These are phyloP conservation scores for Aspergillus conjunctus DNA, from an alignment of 495 filamentous ascomycete genomes.

Conservation along the genomic window DNA sequence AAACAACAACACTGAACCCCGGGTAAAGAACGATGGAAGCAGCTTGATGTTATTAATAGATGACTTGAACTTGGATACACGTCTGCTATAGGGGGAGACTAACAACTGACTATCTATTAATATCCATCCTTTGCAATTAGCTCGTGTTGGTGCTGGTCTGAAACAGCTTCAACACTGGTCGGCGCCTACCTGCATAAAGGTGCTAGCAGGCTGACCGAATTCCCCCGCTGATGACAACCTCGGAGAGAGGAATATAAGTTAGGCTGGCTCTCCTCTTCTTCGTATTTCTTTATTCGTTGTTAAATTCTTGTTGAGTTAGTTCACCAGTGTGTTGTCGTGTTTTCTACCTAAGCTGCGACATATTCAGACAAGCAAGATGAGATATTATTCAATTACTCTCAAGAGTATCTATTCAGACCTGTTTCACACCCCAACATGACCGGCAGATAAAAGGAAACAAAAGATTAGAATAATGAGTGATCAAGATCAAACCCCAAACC, in stretches of 20 bases:
- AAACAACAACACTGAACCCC: too few relatives aligned
- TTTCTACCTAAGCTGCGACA: too few relatives aligned
- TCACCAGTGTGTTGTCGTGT: too few relatives aligned
- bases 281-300: background rate
- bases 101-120: background rate
- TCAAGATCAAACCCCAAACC: background rate
- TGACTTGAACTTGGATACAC: too few relatives aligned
- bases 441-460: background rate
- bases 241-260: background rate
- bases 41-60: background rate
- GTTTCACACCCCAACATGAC: background rate
- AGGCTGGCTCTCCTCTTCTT: background rate
- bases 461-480: background rate
- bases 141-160: background rate
- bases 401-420: background rate
- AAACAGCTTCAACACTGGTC: background rate
- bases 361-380: background rate
- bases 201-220: background rate
- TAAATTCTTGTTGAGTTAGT: background rate
- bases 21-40: too few relatives aligned
- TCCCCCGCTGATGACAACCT: background rate
- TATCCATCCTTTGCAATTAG: background rate
- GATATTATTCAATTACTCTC: slow-evolving; percentile 1
- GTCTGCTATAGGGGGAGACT: too few relatives aligned
- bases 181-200: background rate